These are phyloP conservation scores for Phytophthora ohioensis DNA, from an alignment of 352 stramenopile species.

Conservation along the genomic window DNA sequence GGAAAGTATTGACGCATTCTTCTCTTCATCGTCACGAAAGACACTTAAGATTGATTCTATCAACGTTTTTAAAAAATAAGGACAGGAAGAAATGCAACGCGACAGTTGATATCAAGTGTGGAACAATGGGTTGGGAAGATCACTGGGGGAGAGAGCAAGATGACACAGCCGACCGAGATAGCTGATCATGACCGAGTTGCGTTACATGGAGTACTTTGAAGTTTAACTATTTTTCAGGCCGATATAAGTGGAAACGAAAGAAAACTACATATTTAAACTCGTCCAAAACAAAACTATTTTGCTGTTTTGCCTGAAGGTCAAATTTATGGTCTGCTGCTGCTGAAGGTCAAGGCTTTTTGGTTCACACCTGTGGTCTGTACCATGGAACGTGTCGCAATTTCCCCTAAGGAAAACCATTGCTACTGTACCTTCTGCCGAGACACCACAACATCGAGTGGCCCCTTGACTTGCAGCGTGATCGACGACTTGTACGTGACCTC, in stretches of 20 bases:
- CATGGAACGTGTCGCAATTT: background rate
- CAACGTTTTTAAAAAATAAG: slow-evolving; percentile 2
- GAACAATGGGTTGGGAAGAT: slow-evolving; percentile 24
- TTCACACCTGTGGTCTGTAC: too few relatives aligned
- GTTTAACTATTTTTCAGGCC: too few relatives aligned
- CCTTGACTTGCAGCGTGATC: slow-evolving; percentile 58
- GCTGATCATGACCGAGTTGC: too few relatives aligned
- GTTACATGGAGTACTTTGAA: too few relatives aligned
- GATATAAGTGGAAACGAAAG: too few relatives aligned
- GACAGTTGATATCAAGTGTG: slow-evolving; percentile 19
- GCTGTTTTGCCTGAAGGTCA: too few relatives aligned
- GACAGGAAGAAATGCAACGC: slow-evolving; percentile 7
- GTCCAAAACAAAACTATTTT: too few relatives aligned
- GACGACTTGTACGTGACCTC: slow-evolving; percentile 53
- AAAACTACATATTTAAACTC: too few relatives aligned
- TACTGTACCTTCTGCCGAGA: slow-evolving; percentile 4
- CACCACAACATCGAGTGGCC: slow-evolving; percentile 39
- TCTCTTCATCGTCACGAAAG: slow-evolving; percentile 45
- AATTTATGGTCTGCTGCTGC: too few relatives aligned
- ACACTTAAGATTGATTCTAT: slow-evolving; percentile 42
- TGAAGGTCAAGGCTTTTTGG: too few relatives aligned
- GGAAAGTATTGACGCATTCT: slow-evolving; percentile 32
- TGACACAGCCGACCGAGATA: too few relatives aligned
- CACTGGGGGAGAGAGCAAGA: background rate
- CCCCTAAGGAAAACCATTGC: background rate